Conservation (phyloP, 257 asterid genomes). For the Jasminum sambac region DNA sequence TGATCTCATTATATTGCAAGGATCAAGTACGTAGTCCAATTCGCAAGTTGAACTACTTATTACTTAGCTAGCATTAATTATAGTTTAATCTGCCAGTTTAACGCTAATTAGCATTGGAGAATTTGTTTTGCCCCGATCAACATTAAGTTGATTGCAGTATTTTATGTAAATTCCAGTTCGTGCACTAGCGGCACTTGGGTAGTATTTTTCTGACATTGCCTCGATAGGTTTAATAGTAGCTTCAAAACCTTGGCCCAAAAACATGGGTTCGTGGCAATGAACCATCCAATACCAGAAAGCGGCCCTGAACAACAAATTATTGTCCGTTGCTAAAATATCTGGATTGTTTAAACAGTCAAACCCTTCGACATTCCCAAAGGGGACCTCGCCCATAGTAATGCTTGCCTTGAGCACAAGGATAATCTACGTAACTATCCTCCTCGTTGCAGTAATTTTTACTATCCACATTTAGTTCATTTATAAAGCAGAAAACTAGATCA, state of each 20-base stretch:
- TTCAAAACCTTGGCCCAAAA: slow-evolving; percentile 25
- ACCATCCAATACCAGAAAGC: slow-evolving; percentile 30
- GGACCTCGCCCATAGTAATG: slow-evolving; percentile 27
- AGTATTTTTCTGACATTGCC: too few species aligned
- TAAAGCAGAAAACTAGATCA: slow-evolving; percentile 23
- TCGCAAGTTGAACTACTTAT: too few species aligned
- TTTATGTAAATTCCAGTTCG: too few species aligned
- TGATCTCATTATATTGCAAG: too few species aligned
- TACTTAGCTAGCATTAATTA: too few species aligned
- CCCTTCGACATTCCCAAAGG: slow-evolving; percentile 18
- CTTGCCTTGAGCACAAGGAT: slow-evolving; percentile 13
- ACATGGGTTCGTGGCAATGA: slow-evolving; percentile 4
- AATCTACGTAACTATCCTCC: background rate
- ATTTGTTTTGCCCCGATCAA: too few species aligned
- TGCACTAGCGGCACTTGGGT: too few species aligned
- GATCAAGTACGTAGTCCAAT: too few species aligned
- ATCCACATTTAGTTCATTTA: slow-evolving; percentile 23
- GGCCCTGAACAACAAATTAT: slow-evolving; percentile 13
- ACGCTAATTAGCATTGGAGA: too few species aligned
- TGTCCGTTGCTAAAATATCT: slow-evolving; percentile 21
- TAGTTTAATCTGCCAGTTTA: too few species aligned
- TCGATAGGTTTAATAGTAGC: slow-evolving; percentile 28
- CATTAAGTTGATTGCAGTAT: too few species aligned
- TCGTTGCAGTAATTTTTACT: slow-evolving; percentile 21
- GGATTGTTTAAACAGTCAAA: slow-evolving; percentile 26